Conservation (phyloP, 2,329 filamentous ascomycete genomes). For the Fusarium mundagurra region DNA sequence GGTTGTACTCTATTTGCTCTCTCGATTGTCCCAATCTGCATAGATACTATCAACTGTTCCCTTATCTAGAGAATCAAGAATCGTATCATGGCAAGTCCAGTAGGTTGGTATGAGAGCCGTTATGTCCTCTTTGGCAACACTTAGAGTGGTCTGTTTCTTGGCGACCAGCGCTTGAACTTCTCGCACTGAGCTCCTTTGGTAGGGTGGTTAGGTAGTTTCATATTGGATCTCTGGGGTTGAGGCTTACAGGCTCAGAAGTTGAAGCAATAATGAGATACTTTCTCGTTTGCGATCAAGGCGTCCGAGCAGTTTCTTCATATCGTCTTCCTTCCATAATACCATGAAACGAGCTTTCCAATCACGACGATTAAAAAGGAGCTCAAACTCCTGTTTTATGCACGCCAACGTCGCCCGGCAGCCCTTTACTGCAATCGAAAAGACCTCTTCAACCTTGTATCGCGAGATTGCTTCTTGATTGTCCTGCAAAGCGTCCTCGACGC, state of each 20-base stretch:
- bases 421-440: not conserved
- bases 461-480: not conserved
- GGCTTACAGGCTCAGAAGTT: not conserved
- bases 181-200: not conserved
- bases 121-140: not conserved
- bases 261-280: not conserved
- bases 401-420: rapidly evolving
- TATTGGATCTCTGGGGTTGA: rapidly evolving
- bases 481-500: rapidly evolving
- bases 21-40: rapidly evolving
- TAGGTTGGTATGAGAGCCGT: not conserved
- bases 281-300: not conserved
- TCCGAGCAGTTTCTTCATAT: not conserved
- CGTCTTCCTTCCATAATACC: rapidly evolving
- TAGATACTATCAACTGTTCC: not conserved
- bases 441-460: not conserved
- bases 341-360: rapidly evolving
- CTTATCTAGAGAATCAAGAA: not conserved
- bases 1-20: not conserved
- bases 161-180: no score
- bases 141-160: not conserved
- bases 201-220: no score
- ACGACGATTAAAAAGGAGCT: rapidly evolving
- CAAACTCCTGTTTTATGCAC: not conserved
- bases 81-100: not conserved